Evolutionary conservation across 139 green algal genomes (phyloP).

Genomic region (Chlorella sp.): DNA sequence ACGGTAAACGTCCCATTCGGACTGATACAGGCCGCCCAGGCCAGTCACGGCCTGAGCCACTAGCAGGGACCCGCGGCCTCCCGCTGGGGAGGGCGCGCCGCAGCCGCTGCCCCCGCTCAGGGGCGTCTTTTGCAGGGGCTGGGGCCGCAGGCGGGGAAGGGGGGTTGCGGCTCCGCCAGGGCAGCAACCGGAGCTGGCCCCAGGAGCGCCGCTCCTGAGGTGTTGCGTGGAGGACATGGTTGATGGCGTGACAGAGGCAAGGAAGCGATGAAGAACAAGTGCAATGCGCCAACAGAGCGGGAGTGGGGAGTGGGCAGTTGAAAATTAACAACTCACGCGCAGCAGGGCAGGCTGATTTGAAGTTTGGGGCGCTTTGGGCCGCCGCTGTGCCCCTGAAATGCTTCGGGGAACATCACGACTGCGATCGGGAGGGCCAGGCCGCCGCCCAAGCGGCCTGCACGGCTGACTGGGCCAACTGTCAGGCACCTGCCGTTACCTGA

Average conservation of each 20-base stretch:
- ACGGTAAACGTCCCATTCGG: conserved; percentile 16
- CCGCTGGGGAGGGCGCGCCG: background rate
- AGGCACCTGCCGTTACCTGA: background rate
- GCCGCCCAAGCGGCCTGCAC: no score
- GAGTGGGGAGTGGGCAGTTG: no score
- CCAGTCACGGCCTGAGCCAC: background rate
- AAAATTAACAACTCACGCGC: background rate
- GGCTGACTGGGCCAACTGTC: no score
- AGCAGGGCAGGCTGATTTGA: no score
- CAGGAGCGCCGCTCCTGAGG: background rate
- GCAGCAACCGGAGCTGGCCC: background rate
- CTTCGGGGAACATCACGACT: no score
- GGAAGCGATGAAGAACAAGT: background rate
- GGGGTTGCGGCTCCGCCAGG: background rate
- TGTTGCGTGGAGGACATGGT: background rate
- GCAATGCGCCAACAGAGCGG: background rate
- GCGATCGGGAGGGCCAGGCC: no score
- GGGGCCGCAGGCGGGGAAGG: background rate
- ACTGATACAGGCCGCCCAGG: background rate
- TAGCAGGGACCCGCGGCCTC: background rate
- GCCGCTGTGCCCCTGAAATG: no score
- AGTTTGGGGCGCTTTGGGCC: no score
- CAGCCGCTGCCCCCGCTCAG: background rate
- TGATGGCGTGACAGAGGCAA: background rate
- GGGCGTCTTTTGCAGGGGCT: background rate